Base-by-base conservation (phyloP, 2,329 filamentous ascomycete genomes). In the Sclerotinia sclerotiorum region DNA sequence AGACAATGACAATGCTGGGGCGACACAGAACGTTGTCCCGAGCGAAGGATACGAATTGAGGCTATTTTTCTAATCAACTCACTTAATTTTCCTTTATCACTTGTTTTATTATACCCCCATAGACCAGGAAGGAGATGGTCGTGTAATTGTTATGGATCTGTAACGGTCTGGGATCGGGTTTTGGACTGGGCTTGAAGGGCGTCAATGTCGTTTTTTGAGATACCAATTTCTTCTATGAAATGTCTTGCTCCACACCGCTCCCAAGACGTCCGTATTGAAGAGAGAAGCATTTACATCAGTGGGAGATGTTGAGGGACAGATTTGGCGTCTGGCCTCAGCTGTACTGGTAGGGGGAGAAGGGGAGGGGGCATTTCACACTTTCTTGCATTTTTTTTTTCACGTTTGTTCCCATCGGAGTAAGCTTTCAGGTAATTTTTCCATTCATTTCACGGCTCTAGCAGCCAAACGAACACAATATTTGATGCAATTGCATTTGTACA, bases 21-120 rank as follows among this genome's bases (percentile, higher is more conserved):
- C 69, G 56, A 70, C 71, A 21, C 72, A 74, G 63, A 72, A 73
- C 52, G 72, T 73, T 48, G 67, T 71, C 48, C 71, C 75, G 24
- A 72, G 70, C 54, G 71, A 76, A 68, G 76, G 76, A 62, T 76
- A 75, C 71, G 77, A 78, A 73, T 71, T 78, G 69, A 74, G 75
- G 48, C 65, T 78, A 72, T 75, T 76, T 66, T 78, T 77, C 73
- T 78, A 76, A 76, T 73, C 72, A 65, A 62, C 57, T 55, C 56
- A 68, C 58, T 70, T 62, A 69, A 70, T 70, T 68, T 56, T 39
- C 57, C 29, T 68, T 67, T 56, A 60, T 56, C 49, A 13, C 69
- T 70, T 32, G 64, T 68, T 62, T 58, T 67, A 68, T 70, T 73
- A 73, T 73, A 74, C 73, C 72, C 72, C 72, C 72, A 51, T 71